Evolutionary conservation across 768 basidiomycete species (phyloP), one percentile per base, ranked within the genome.

Genomic region (Leucosporidium scottii): DNA sequence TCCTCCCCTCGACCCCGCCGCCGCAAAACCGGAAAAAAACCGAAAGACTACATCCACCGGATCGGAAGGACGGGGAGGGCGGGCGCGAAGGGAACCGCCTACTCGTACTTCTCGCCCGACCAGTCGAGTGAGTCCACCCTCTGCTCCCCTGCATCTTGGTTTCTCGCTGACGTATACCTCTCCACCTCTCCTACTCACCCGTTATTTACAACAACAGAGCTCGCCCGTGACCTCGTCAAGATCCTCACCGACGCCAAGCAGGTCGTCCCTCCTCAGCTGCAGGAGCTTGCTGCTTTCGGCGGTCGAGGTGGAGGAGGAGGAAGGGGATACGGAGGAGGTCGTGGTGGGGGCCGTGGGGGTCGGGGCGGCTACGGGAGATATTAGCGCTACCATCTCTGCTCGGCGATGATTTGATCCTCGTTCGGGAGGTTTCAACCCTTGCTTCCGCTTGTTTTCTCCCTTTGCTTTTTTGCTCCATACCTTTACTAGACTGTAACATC

Each of bases 81-180:
- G 72, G 93, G 93, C 59, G 66, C 74, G 30, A 78, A 65, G 61
- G 75, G 75, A 53, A 77, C 73, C 70, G 68, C 79, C 75, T 61
- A 90, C 80, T 94, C 93, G 10, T 98, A 92, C 83, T 93, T 98
- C 81, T 96, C 92, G 56, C 90, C 93, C 59, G 92, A 97, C 75
- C 54, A 62, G 50, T 36, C 50, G 7, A n/a, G 44, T 51, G 18
- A 10, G 34, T 60, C 1, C n/a, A 12, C 47, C 17, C 48, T 21
- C 21, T 21, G 36, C 48, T 31, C 34, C 47, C 4, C 62, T 59
- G 36, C 23, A n/a, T 21, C 31, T 23, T n/a, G 5, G 10, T 61
- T 50, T 51, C 61, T 49, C 51, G 47, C 34, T 44, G 57, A 59
- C 2, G 8, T 36, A 1, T 9, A 10, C 36, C 13, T 4, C n/a